These are phyloP conservation scores for Wilcoxina mikolae DNA, from an alignment of 495 filamentous ascomycete species.

Conservation along the genomic window DNA sequence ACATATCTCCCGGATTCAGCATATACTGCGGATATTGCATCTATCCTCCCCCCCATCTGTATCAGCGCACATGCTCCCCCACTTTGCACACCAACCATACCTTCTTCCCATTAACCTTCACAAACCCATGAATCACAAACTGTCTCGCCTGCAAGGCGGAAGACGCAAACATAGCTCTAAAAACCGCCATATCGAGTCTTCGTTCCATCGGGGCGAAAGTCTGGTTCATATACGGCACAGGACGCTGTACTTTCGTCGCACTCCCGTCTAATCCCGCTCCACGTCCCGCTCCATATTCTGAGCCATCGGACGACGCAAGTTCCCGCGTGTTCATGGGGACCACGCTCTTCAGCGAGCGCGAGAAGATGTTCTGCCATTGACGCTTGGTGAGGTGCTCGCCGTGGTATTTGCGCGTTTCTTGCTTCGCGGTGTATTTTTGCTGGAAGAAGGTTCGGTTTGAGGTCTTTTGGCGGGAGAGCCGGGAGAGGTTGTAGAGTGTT, in stretches of 20 bases:
- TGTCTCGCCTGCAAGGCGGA: slow-evolving; percentile 89
- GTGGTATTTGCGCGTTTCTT: slow-evolving; percentile 70
- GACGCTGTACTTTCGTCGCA: background rate
- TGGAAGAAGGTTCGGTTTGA: slow-evolving; percentile 64
- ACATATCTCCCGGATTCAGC: slow-evolving; percentile 94
- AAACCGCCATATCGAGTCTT: slow-evolving; percentile 79
- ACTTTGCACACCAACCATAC: slow-evolving; percentile 32
- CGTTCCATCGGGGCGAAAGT: slow-evolving; percentile 80
- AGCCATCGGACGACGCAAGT: slow-evolving; percentile 65
- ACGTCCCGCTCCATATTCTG: slow-evolving; percentile 61
- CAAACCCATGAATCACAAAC: slow-evolving; percentile 79
- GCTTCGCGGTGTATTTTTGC: slow-evolving; percentile 91
- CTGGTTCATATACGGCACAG: slow-evolving; percentile 83
- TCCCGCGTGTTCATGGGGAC: slow-evolving; percentile 66
- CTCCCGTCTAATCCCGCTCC: slow-evolving; percentile 50
- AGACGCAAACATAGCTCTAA: slow-evolving; percentile 82
- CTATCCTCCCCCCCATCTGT: slow-evolving; percentile 33
- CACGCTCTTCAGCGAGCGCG: slow-evolving; percentile 56
- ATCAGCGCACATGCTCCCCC: background rate
- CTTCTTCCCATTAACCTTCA: slow-evolving; percentile 93
- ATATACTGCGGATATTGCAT: slow-evolving; percentile 87
- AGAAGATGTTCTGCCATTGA: slow-evolving; percentile 88
- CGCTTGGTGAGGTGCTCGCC: slow-evolving; percentile 82
- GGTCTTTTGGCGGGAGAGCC: slow-evolving; percentile 25
- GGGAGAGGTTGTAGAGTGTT: slow-evolving; percentile 74